These are phyloP conservation scores for Sclerotinia subarctica DNA, from an alignment of 2,329 filamentous ascomycete species.

Conservation along the genomic window DNA sequence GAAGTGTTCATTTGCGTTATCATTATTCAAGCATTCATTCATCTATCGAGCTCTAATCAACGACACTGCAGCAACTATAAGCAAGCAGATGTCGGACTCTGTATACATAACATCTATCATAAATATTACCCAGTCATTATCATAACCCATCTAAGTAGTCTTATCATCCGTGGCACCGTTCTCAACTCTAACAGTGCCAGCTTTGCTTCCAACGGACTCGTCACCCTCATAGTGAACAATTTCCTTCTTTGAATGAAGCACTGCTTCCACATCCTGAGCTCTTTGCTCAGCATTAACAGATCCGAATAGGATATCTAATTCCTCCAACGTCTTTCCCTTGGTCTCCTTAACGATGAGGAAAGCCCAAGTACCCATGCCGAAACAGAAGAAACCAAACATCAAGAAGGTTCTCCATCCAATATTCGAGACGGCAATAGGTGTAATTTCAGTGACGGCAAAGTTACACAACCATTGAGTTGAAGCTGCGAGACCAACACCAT, in stretches of 20 bases:
- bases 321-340: slow-evolving; percentile 64
- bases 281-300: slow-evolving; percentile 16
- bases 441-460: slow-evolving; percentile 48
- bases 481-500: slow-evolving; percentile 60
- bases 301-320: slow-evolving; percentile 42
- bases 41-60: background rate
- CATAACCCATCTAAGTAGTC: background rate
- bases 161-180: slow-evolving; percentile 1
- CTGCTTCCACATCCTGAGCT: slow-evolving; percentile 23
- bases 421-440: slow-evolving; percentile 49
- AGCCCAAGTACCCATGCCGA: slow-evolving; percentile 44
- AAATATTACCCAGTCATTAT: slow-evolving; percentile 8
- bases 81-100: background rate
- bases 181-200: slow-evolving; percentile 2
- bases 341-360: slow-evolving; percentile 63
- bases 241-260: slow-evolving; percentile 22
- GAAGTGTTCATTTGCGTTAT: background rate
- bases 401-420: slow-evolving; percentile 48
- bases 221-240: slow-evolving; percentile 7
- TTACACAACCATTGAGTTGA: slow-evolving; percentile 71
- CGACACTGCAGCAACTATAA: background rate
- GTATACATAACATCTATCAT: background rate
- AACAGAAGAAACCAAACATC: slow-evolving; percentile 47
- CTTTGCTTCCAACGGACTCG: slow-evolving; percentile 8
- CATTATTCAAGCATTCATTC: slow-evolving; percentile 1